Base-by-base conservation (phyloP, 2,329 filamentous ascomycete genomes). In the Eurotiales sp. region DNA sequence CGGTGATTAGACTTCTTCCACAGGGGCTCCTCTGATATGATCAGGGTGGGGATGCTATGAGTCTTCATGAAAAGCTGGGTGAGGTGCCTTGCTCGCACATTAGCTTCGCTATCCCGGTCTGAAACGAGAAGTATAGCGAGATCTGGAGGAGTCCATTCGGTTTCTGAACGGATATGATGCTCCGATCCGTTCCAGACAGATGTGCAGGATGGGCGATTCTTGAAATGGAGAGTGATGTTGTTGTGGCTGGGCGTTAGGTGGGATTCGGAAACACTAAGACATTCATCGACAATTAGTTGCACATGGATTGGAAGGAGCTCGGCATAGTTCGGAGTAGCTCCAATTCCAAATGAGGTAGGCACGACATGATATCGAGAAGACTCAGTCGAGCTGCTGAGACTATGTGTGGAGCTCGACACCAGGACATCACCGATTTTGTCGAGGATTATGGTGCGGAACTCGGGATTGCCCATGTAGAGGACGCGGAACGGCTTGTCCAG, bases 371-470 rank as follows among this genome's bases (percentile, higher is more conserved):
- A 77, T 39, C 72, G 68, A 30, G 73, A 73, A 14, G 72, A 70
- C 47, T 72, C 68, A 17, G 65, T 59, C 17, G 65, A 70, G 56
- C 65, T 67, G 30, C 59, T 61, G 8, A 62, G 64, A 32, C 62
- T 61, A 46, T 62, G 58, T 21, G 57, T 59, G 17, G 68, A 65
- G 54, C 69, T 70, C 15, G 72, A 71, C 6, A 74, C 72, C 22
- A 77, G 56, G 10, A 73, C 72, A 56, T 75, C 72, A 8, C 72
- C 74, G 15, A 77, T 69, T 54, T 77, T 77, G 56, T 73, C 70
- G 12, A 76, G 64, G 42, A 76, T 66, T 30, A 67, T 68, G 36
- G 69, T 66, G 32, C 71, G 67, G 34, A 65, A 69, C 6, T 65
- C 64, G 0, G 66, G 55, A 45, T 70, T 61, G 14, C 73, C 73